Base-by-base conservation (phyloP, 805 yeast genomes). In the Cyberlindnera veronae region DNA sequence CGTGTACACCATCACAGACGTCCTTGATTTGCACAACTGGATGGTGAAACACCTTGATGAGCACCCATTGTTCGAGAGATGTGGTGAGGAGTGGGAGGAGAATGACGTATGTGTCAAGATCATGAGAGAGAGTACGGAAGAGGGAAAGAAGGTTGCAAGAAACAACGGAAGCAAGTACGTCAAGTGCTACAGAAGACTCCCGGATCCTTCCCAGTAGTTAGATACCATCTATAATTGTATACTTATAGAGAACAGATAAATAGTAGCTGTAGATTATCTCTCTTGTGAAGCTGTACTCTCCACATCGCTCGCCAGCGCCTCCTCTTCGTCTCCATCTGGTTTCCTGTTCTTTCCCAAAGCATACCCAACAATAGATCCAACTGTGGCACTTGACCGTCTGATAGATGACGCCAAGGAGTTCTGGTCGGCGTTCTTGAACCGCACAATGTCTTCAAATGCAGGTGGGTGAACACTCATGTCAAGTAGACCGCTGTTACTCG, bases 41-140 rank as follows among this genome's bases (percentile, higher is more conserved):
- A 93, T 93, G 99, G 95, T 81, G 15, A 73, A 79, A 55, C 99
- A 93, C 64, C 66, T 93, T 41, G 89, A 84, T 41, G 85, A 76
- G 44, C 99, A 93, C 63, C 97, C 98, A 4, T 64, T 93, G 55
- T 93, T 93, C 60, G 88, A 81, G 63, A 76, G 97, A 51, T 73
- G 89, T 48, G 65, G 74, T 31, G 68, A 76, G 45, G 90, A 84
- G 48, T 88, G 95, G 86, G 97, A 90, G 64, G 60, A 63, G 3
- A 63, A 69, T 17, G 99, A 93, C 62, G 67, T 68, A 47, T 90
- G 98, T 65, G 98, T 90, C 17, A 66, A 74, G 45, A 76, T 87
- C 36, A 93, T 93, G 98, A 78, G 77, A 43, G 80, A 82, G 45
- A 81, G 93, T n/a, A 93, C 99, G 1, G 99, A 93, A 64, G 99